Evolutionary conservation across 768 basidiomycete genomes (phyloP), one percentile per base, ranked within the genome.

Genomic region (Calocera viscosa): DNA sequence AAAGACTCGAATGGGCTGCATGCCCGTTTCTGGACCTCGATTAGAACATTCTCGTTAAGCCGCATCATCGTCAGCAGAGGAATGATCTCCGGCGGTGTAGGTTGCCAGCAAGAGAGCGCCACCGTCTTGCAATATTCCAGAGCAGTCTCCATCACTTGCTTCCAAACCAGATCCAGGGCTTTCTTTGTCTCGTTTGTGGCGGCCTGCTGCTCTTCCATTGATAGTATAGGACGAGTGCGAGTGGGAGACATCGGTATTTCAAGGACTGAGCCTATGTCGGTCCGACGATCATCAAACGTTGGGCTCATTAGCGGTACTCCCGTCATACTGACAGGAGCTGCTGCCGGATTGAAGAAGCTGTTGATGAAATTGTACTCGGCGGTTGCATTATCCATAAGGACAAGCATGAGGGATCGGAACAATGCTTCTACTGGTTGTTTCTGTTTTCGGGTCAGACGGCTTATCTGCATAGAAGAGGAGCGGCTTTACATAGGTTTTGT

Each of bases 331-430:
- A 60, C 10, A 30, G 53, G 53, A 2, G 30, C 30, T 22, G 53
- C 11, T 60, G 26, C 75, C 2, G 71, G 71, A 5, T 83, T 79
- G 78, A 98, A 98, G 79, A 99, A 98, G 0, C 85, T 78, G 11
- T 85, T 84, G 64, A 96, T 77, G 72, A 98, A 98, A 1, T 86
- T 81, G 76, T 94, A 95, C 77, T 98, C 95, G 32, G 93, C 85
- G 0, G 90, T 90, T 2, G 91, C 88, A 73, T 99, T 98, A 78
- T 97, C 94, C 83, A 95, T 86, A 68, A 98, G 84, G 65, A 96
- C 94, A 64, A 98, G 79, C 63, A 93, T 78, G 28, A 92, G 78
- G 0, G 94, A 95, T 28, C 95, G 86, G 69, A 92, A 81, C 26
- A 97, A 79, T 0, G 87, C 87, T 78, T 98, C 96, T 1, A 88